Percentiles rank a stretch among this genome's conserved stretches.
phyloP scores from a whole-genome alignment of 2,329 filamentous ascomycete genomes.

The Fusarium sp. region DNA sequence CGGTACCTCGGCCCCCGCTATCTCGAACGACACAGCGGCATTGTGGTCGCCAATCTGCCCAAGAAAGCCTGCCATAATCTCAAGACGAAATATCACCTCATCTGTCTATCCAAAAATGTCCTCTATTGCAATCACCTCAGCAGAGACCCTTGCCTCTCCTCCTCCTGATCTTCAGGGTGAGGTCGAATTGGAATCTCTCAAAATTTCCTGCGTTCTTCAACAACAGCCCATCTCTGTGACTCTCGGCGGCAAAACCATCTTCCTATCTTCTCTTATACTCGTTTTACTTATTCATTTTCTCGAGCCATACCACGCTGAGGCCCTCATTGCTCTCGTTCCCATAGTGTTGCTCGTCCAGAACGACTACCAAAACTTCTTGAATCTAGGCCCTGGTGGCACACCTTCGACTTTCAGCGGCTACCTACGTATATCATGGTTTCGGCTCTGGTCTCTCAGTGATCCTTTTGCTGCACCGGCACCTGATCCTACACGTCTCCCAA shows the following conservation, averaged over 20 bases:
- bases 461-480: slow-evolving; percentile 73
- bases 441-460: slow-evolving; percentile 78
- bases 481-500: slow-evolving; percentile 66
- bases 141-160: slow-evolving; percentile 46
- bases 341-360: slow-evolving; percentile 69
- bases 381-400: slow-evolving; percentile 84
- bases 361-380: slow-evolving; percentile 83
- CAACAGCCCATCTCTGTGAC: slow-evolving; percentile 68
- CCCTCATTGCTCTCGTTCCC: slow-evolving; percentile 66
- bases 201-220: slow-evolving; percentile 48
- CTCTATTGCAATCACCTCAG: slow-evolving; percentile 47
- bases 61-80: not conserved
- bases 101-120: slow-evolving; percentile 40
- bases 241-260: slow-evolving; percentile 65
- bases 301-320: slow-evolving; percentile 63
- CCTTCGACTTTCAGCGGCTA: slow-evolving; percentile 82
- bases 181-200: slow-evolving; percentile 42
- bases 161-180: slow-evolving; percentile 42
- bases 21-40: slow-evolving; percentile 17
- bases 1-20: slow-evolving; percentile 9
- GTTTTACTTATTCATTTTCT: slow-evolving; percentile 68
- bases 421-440: slow-evolving; percentile 79
- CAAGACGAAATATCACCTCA: slow-evolving; percentile 4
- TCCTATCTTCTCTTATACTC: slow-evolving; percentile 61
- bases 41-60: slow-evolving; percentile 32